phyloP scores from a whole-genome alignment of 192 early-diverging fungal species.

The Umbelopsis ramanniana region DNA sequence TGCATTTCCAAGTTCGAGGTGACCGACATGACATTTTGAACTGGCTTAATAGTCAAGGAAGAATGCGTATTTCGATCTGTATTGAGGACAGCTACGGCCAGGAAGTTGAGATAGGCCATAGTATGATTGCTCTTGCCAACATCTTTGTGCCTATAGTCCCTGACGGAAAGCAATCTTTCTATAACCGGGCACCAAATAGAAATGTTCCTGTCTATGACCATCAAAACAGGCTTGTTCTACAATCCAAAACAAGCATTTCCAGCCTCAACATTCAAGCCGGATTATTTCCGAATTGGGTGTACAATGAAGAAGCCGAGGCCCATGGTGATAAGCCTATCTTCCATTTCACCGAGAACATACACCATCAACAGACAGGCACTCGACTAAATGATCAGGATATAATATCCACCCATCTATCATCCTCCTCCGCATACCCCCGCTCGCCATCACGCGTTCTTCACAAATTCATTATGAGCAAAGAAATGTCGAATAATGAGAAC shows the following conservation, averaged over 20 bases:
- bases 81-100: neutral
- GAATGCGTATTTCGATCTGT: neutral
- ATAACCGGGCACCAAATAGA: neutral
- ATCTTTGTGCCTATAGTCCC: neutral
- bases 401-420: no score
- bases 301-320: slow-evolving; percentile 11
- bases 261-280: slow-evolving; percentile 2
- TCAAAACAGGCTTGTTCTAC: slow-evolving; percentile 3
- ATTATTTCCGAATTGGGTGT: slow-evolving; percentile 11
- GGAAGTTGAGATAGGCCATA: neutral
- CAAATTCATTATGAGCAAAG: no score
- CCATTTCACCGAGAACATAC: neutral
- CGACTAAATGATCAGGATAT: no score
- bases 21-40: neutral
- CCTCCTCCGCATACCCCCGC: no score
- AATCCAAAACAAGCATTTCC: slow-evolving; percentile 13
- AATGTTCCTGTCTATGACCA: neutral
- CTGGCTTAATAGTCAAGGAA: neutral
- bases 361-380: neutral
- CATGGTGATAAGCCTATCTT: neutral
- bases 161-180: neutral
- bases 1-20: neutral
- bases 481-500: neutral
- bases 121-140: neutral
- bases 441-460: no score